Percentiles rank a stretch among this genome's conserved stretches.
These are phyloP conservation scores for Oryza meyeriana DNA, from an alignment of 176 grass and related monocot species.

Conservation along the genomic window DNA sequence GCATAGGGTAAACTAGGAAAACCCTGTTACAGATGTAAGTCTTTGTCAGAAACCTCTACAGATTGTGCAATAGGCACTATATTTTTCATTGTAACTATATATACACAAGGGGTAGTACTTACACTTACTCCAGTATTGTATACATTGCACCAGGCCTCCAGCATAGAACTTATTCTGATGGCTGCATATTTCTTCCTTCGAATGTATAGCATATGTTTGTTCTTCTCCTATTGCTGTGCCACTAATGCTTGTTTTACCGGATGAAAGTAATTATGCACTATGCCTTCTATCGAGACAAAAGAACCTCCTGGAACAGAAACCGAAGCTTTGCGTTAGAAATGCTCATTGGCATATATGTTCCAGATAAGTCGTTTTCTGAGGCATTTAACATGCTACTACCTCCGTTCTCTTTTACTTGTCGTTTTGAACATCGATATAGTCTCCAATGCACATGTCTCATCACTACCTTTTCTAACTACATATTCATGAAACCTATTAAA, in stretches of 20 bases:
- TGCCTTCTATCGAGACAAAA: slow-evolving; percentile 15
- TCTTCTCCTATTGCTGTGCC: neutral
- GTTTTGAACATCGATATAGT: no score
- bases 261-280: slow-evolving; percentile 14
- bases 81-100: neutral
- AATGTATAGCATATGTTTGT: neutral
- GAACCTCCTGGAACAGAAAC: slow-evolving; percentile 31
- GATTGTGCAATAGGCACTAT: neutral
- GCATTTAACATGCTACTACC: slow-evolving; percentile 40
- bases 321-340: slow-evolving; percentile 23
- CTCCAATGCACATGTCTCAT: no score
- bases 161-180: neutral
- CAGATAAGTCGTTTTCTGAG: slow-evolving; percentile 15
- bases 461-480: no score
- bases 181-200: neutral
- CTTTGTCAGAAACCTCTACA: neutral
- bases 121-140: neutral
- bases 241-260: slow-evolving; percentile 12
- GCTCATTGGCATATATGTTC: slow-evolving; percentile 33
- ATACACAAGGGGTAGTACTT: neutral
- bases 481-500: no score
- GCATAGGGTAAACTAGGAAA: neutral
- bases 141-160: neutral
- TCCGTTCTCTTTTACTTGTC: no score
- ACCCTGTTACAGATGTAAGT: neutral